Evolutionary conservation across 179 eudicot genomes (phyloP), one percentile per base, ranked within the genome.

Genomic region (Patellifolia procumbens): DNA sequence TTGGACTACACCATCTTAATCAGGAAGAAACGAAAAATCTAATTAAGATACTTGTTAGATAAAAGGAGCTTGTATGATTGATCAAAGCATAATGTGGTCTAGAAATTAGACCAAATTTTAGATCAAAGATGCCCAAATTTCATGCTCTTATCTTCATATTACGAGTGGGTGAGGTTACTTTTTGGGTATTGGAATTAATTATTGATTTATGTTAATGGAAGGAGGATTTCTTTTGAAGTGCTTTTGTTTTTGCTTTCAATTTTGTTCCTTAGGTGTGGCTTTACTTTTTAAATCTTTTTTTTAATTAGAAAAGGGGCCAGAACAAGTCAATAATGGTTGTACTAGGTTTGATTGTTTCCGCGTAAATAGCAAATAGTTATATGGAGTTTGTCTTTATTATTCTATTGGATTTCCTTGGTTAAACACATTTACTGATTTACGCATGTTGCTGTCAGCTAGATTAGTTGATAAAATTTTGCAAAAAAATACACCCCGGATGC

Each of bases 241-340:
- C 81, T 65, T 79, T 73, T 51, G 22, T 64, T 16, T 78, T 72
- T 37, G 59, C 77, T 72, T 73, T 79, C 60, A 31, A 53, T 67
- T 79, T 79, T 73, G 77, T 73, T 67, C 73, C 35, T 49, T 66
- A 79, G 74, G 73, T 53, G 67, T 73, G 42, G 73, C 24, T 53
- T 66, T 73, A 35, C 68, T 73, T 73, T 69, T 49, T 11, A 31
- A 69, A 7, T 7, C 11, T 0, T 48, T 1, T 34, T 20, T 17
- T 1, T 61, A 22, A 49, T 66, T 24, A 39, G 2, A 55, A 35
- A 43, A 4, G 7, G 3, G 58, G 58, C 55, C 71, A 62, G 39
- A 35, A 24, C 43, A 35, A 55, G 31, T 67, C 45, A 75, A 31
- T 58, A 34, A 49, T 59, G 39, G 61, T 61, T 61, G 80, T 69